phyloP scores from a whole-genome alignment of 371 early-diverging fungal species.

The Blakeslea trispora region DNA sequence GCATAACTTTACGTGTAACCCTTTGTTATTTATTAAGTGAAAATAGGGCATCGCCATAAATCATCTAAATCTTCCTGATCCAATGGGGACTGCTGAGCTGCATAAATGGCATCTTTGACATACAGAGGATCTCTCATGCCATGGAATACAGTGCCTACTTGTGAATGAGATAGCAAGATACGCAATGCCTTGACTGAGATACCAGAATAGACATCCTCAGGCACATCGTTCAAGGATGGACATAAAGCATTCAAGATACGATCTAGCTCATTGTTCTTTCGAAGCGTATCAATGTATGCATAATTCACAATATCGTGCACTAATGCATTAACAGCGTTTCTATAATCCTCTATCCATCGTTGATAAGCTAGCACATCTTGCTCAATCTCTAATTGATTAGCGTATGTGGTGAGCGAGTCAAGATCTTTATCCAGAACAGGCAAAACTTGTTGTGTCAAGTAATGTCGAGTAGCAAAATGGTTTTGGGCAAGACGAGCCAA shows the following conservation, averaged over 20 bases:
- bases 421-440: constrained; percentile 66
- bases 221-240: constrained; percentile 34
- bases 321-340: constrained; percentile 29
- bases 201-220: constrained; percentile 48
- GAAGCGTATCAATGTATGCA: constrained; percentile 58
- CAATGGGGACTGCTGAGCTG: constrained; percentile 22
- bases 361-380: constrained; percentile 23
- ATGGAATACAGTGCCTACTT: constrained; percentile 70
- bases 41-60: constrained; percentile 41
- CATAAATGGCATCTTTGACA: constrained; percentile 60
- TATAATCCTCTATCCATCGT: constrained; percentile 44
- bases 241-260: constrained; percentile 60
- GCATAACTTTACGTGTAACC: no score
- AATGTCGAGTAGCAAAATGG: constrained; percentile 73
- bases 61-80: constrained; percentile 31
- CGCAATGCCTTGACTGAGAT: constrained; percentile 57
- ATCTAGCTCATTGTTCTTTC: constrained; percentile 69
- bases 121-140: constrained; percentile 69
- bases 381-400: constrained; percentile 18
- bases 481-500: constrained; percentile 63
- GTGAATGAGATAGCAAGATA: constrained; percentile 47
- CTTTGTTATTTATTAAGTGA: constrained; percentile 6
- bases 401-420: constrained; percentile 36
- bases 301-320: constrained; percentile 49
- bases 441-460: constrained; percentile 59